Evolutionary conservation across 768 basidiomycete species (phyloP).

Genomic region (Hygrophorus russula): DNA sequence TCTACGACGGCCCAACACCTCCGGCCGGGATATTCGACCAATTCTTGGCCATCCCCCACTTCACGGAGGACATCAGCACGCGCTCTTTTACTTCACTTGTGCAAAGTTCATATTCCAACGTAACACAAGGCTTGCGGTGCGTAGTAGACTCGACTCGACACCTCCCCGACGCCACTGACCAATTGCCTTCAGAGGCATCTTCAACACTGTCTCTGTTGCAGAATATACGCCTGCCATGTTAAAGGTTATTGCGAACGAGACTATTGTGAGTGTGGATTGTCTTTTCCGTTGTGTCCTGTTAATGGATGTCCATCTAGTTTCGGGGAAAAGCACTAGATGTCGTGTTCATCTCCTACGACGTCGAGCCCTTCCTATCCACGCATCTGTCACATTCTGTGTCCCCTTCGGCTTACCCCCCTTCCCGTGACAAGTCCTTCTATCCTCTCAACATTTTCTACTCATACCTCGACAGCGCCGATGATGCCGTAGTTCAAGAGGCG

Average conservation of each 20-base stretch:
- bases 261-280: conserved; percentile 19
- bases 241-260: conserved; percentile 32
- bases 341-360: conserved; percentile 30
- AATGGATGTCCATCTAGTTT: conserved; percentile 21
- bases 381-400: conserved; percentile 26
- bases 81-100: conserved; percentile 32
- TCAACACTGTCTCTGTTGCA: conserved; percentile 32
- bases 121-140: conserved; percentile 18
- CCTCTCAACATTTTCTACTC: conserved; percentile 19
- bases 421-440: conserved; percentile 12
- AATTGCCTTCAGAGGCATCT: conserved; percentile 14
- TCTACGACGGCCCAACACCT: conserved; percentile 46
- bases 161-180: conserved; percentile 8
- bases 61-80: conserved; percentile 26
- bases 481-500: conserved; percentile 25
- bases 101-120: conserved; percentile 22
- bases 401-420: conserved; percentile 34
- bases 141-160: not conserved
- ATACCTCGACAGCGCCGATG: conserved; percentile 12
- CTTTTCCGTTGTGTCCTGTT: not conserved
- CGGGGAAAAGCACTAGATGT: conserved; percentile 27
- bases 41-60: conserved; percentile 31
- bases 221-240: conserved; percentile 25
- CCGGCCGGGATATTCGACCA: conserved; percentile 41
- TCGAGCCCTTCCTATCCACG: conserved; percentile 38